These are phyloP conservation scores for Petunia secreta DNA, from an alignment of 257 asterid genomes.

Conservation along the genomic window DNA sequence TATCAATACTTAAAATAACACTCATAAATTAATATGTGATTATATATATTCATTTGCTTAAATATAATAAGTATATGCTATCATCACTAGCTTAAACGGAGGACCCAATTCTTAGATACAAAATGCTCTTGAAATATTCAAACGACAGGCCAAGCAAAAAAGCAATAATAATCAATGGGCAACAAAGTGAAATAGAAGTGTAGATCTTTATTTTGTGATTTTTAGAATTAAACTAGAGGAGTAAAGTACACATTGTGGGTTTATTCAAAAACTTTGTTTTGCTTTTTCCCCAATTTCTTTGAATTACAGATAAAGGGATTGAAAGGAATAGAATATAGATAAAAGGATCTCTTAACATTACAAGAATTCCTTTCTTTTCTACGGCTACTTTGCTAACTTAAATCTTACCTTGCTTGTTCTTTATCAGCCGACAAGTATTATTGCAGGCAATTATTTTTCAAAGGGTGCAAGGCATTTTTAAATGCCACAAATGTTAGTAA, in stretches of 20 bases:
- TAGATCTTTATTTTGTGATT: neutral
- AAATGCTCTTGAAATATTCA: no score
- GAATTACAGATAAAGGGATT: conserved; percentile 18
- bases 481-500: neutral
- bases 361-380: neutral
- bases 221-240: neutral
- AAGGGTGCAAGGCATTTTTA: neutral
- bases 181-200: neutral
- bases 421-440: conserved; percentile 3
- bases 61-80: no score
- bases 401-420: neutral
- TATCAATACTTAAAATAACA: no score
- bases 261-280: neutral
- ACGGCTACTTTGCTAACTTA: neutral
- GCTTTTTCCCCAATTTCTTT: neutral
- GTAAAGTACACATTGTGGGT: neutral
- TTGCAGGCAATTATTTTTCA: neutral
- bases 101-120: no score
- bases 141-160: no score
- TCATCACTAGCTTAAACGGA: no score
- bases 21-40: no score
- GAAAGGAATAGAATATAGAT: neutral
- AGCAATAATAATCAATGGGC: no score
- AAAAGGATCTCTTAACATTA: neutral
- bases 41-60: no score